These are phyloP conservation scores for Strobilomyces dryophilus DNA, from an alignment of 768 basidiomycete genomes.

Conservation along the genomic window DNA sequence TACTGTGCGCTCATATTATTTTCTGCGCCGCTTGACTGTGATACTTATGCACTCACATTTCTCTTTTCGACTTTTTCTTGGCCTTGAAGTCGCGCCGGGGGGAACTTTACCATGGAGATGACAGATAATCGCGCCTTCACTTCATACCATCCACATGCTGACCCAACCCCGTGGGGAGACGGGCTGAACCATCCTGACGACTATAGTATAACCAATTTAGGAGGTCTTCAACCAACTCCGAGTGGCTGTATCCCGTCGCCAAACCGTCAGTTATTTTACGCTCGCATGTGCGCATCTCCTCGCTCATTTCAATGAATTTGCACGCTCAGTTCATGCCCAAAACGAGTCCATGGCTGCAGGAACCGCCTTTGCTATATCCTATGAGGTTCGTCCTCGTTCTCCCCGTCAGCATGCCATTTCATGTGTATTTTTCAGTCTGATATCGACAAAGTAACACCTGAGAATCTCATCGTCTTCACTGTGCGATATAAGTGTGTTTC, in stretches of 20 bases:
- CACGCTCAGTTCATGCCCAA: constrained; percentile 10
- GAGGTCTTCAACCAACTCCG: not conserved
- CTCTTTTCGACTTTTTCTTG: too few relatives aligned
- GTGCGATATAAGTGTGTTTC: not conserved
- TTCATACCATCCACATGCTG: not conserved
- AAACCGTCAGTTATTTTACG: constrained; percentile 11
- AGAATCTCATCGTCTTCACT: constrained; percentile 2
- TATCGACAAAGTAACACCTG: not conserved
- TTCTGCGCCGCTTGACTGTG: too few relatives aligned
- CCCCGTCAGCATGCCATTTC: not conserved
- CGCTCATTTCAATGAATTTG: too few relatives aligned
- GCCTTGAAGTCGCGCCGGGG: constrained; percentile 1
- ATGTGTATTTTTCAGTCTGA: constrained; percentile 3
- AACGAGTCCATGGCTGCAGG: constrained; percentile 10
- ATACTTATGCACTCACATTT: too few relatives aligned
- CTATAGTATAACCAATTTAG: not conserved
- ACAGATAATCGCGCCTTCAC: constrained; percentile 4
- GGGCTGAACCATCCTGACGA: not conserved
- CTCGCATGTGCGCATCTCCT: not conserved
- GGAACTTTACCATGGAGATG: not conserved
- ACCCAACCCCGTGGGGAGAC: not conserved
- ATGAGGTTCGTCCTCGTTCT: constrained; percentile 8
- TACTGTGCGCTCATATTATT: constrained; percentile 8
- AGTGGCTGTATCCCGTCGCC: not conserved
- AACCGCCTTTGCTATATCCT: constrained; percentile 7